Percentiles rank a stretch among this genome's conserved stretches.
Evolutionary conservation across 2,329 filamentous ascomycete species (phyloP).

Genomic region (Seiridium cupressi): DNA sequence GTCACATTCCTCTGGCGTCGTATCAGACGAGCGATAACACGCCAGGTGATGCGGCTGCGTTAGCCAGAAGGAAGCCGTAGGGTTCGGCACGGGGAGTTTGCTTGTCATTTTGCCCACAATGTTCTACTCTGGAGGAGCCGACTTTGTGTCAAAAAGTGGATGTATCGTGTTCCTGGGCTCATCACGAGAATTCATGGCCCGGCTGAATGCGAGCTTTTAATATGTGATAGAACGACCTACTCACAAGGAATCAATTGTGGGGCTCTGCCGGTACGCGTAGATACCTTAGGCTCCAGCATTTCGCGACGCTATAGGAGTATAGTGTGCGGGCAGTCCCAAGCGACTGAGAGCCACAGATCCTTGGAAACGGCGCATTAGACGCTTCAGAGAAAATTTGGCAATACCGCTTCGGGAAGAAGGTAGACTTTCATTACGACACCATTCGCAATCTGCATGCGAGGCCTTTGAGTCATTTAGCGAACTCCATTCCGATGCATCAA

Average conservation of each 20-base stretch:
- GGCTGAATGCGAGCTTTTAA: too few relatives aligned
- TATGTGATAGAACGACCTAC: not conserved
- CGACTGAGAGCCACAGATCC: not conserved
- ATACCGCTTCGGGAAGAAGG: not conserved
- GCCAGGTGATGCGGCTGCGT: not conserved
- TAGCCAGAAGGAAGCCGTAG: slow-evolving; percentile 4
- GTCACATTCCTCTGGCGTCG: not conserved
- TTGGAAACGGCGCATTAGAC: not conserved
- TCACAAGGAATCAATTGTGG: not conserved
- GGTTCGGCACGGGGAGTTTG: slow-evolving; percentile 3
- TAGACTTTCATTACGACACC: not conserved
- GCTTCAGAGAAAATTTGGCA: not conserved
- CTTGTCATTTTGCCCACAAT: not conserved
- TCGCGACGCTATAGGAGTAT: not conserved
- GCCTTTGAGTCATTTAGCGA: not conserved
- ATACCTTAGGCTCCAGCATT: slow-evolving; percentile 5
- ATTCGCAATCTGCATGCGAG: not conserved
- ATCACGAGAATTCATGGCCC: too few relatives aligned
- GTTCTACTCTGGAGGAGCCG: not conserved
- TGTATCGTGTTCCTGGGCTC: too few relatives aligned
- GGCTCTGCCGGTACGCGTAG: not conserved
- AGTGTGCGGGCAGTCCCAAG: not conserved
- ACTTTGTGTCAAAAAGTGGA: not conserved
- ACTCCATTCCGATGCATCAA: too few relatives aligned
- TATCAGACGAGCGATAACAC: not conserved